Evolutionary conservation across 1,284 basidiomycete genomes (phyloP), one percentile per base, ranked within the genome.

Genomic region (Irpex lacteus): DNA sequence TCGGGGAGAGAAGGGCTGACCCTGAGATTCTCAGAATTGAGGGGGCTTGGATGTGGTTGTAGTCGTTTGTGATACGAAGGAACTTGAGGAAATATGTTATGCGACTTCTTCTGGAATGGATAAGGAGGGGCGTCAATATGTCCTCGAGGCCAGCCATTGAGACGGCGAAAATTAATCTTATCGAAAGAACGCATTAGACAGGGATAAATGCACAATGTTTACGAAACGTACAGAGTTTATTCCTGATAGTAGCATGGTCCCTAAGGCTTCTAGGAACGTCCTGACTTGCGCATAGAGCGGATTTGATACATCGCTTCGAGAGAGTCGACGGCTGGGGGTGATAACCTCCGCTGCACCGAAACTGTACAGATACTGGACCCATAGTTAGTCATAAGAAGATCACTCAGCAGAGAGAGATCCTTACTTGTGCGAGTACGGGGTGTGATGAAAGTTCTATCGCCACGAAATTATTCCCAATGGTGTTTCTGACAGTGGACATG

Each of bases 391-490:
- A 70, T 65, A 4, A 74, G 65, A 44, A 77, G 65, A 19, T 65
- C 66, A n/a, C 63, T 36, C 19, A 60, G 58, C 59, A 73, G 70
- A 13, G 67, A 60, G 67, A 62, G 4, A 57, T 56, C 8, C 57
- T 63, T 79, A 80, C 19, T 69, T 66, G 40, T 3, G 74, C 69
- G 0, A 80, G 70, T 1, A 74, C 78, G 0, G 78, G 77, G 62
- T 80, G 78, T 3, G 79, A 77, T 9, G 69, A 65, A 34, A 79
- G 67, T 59, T 79, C 78, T 6, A 78, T 58, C 65, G 15, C 40
- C 40, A 75, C 77, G 4, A 62, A 66, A 15, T 72, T 68, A 38
- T 65, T 66, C 8, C 68, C 68, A 13, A 69, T 57, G n/a, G 62
- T 60, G 5, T 64, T 49, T 1, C 72, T 59, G 8, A 75, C 60